Conservation (phyloP, 2,329 filamentous ascomycete genomes). For the Scedosporium boydii region DNA sequence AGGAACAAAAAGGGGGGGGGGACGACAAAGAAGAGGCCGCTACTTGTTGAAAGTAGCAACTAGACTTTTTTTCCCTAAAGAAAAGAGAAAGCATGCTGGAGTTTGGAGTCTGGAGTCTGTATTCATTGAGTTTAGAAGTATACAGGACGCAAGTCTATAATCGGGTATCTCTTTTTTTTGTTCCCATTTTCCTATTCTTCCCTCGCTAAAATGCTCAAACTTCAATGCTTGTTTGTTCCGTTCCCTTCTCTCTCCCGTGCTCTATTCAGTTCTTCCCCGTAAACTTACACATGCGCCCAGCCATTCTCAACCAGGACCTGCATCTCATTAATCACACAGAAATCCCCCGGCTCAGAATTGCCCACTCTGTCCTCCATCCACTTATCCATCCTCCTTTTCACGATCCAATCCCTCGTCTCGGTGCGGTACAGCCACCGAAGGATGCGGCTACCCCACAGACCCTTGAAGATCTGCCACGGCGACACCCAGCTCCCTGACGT, state of each 20-base stretch:
- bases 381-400: conserved; percentile 25
- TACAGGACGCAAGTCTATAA: too few species aligned
- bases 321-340: conserved; percentile 52
- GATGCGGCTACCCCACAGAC: conserved; percentile 50
- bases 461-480: conserved; percentile 35
- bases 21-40: too few species aligned
- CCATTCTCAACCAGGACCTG: conserved; percentile 48
- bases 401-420: conserved; percentile 17
- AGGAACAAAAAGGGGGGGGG: too few species aligned
- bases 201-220: background rate
- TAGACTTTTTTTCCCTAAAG: too few species aligned
- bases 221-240: background rate
- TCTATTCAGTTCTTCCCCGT: background rate
- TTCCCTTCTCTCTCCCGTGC: background rate
- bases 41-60: too few species aligned
- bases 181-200: background rate
- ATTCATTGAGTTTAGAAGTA: background rate
- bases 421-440: conserved; percentile 29
- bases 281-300: conserved; percentile 43
- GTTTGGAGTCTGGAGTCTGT: too few species aligned
- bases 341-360: conserved; percentile 33
- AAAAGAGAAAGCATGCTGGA: too few species aligned
- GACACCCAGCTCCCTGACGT: conserved; percentile 33
- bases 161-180: background rate
- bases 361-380: conserved; percentile 27